Conservation (phyloP, 2,329 filamentous ascomycete genomes). For the Thermothelomyces thermophilus region DNA sequence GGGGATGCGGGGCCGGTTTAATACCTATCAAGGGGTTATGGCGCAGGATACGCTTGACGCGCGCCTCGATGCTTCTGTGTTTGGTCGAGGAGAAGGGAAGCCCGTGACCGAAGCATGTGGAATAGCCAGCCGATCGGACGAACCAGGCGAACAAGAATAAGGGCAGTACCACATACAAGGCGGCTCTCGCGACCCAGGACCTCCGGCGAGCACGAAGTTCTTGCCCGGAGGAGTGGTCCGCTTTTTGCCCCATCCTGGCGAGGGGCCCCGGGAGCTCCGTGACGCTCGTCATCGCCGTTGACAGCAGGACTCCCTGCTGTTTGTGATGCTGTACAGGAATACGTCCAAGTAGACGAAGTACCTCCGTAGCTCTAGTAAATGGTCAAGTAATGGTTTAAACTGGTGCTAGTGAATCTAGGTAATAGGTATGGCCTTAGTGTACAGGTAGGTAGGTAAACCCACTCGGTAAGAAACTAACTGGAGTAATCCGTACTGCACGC, state of each 20-base stretch:
- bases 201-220: background rate
- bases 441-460: too few species aligned
- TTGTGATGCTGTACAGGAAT: background rate
- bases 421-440: too few species aligned
- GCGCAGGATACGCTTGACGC: constrained; percentile 41
- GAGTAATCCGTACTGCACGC: too few species aligned
- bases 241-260: background rate
- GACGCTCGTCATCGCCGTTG: constrained; percentile 6
- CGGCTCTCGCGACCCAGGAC: background rate
- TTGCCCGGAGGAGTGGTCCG: background rate
- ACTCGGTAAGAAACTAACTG: too few species aligned
- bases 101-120: constrained; percentile 5
- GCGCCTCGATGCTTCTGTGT: constrained; percentile 35
- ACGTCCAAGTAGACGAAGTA: too few species aligned
- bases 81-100: background rate
- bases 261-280: background rate
- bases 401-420: too few species aligned
- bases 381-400: too few species aligned
- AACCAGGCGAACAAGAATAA: constrained; percentile 26
- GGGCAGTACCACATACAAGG: constrained; percentile 6
- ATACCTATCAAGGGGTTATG: constrained; percentile 47
- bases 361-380: too few species aligned
- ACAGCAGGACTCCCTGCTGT: too few species aligned
- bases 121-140: constrained; percentile 23
- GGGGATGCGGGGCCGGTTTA: background rate